Percentiles rank a stretch among this genome's conserved stretches.
Evolutionary conservation across 345 rosid genomes (phyloP).

Genomic region (Citrus inodora): DNA sequence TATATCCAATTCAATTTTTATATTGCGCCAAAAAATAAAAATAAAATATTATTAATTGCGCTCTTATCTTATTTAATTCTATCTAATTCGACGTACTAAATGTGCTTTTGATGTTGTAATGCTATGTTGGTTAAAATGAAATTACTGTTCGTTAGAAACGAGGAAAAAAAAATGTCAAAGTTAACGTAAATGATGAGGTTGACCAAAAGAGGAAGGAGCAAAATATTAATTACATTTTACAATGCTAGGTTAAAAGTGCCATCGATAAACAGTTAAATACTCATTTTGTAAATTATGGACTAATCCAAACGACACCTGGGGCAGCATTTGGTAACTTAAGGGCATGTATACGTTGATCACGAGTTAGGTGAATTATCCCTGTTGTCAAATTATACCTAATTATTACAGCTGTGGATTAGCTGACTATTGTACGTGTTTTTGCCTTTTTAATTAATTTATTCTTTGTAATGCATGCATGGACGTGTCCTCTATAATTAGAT

Average conservation of each 20-base stretch:
- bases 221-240: too few species aligned
- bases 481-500: background rate
- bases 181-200: background rate
- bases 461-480: background rate
- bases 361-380: background rate
- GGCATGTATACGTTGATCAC: background rate
- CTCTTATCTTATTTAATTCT: too few species aligned
- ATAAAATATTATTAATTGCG: too few species aligned
- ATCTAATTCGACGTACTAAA: too few species aligned
- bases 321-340: background rate
- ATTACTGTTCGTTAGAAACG: too few species aligned
- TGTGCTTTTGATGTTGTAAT: too few species aligned
- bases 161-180: too few species aligned
- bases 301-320: background rate
- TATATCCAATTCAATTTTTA: too few species aligned
- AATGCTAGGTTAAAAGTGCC: background rate
- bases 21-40: too few species aligned
- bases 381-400: background rate
- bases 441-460: background rate
- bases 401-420: slow-evolving; percentile 1
- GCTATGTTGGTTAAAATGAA: too few species aligned
- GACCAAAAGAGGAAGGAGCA: background rate
- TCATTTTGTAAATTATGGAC: background rate
- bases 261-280: background rate
- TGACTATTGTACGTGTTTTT: background rate